Base-by-base conservation (phyloP, 495 filamentous ascomycete species). In the Astrothelium subdiscretum region DNA sequence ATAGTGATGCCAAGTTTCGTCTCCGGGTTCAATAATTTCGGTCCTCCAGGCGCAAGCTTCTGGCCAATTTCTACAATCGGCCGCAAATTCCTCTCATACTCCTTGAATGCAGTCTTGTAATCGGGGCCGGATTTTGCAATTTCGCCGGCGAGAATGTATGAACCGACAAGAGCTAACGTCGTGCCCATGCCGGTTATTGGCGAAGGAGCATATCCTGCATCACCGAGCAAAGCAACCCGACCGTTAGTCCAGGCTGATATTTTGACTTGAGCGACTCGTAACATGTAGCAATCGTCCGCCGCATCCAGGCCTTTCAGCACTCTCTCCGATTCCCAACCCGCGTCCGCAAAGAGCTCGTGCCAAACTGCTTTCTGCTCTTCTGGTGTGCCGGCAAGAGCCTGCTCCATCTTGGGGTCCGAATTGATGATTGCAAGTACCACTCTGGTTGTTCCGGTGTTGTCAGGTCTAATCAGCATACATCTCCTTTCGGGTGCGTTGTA, bases 21-120 rank as follows among this genome's bases (percentile, higher is more conserved):
- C 48, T 54, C 48, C 15, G 48, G 48, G 15, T 54, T 54, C 8
- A 54, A 20, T 24, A 54, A 15, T 15, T 54, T 54, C 32, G 22
- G 57, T 2, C 32, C 58, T 11, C 54, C 60, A 12, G 51, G 44
- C 2, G 73, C 71, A 38, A 78, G 67, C 35, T 72, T 71, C 35
- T 76, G 73, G 59, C 76, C 54, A 4, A 73, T 67, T 2, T 72
- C 44, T 38, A 80, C 71, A 52, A 78, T 66, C 4, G 77, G 78
- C 61, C 72, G 70, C 66, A 81, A 74, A 20, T 62, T 62, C 60
- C 74, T 62, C 62, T 79, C 75, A 68, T 81, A 80, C 2, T 60
- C 70, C 38, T 52, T 57, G 48, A 81, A 67, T 18, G 71, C 79
- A 3, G 70, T 69, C 3, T 63, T 63, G 24, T 76, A 54, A 52